A percentile compares a stretch with the other conserved stretches of the same genome.
Evolutionary conservation across 2,329 filamentous ascomycete genomes (phyloP).

Genomic region (Penicillium vulpinum): DNA sequence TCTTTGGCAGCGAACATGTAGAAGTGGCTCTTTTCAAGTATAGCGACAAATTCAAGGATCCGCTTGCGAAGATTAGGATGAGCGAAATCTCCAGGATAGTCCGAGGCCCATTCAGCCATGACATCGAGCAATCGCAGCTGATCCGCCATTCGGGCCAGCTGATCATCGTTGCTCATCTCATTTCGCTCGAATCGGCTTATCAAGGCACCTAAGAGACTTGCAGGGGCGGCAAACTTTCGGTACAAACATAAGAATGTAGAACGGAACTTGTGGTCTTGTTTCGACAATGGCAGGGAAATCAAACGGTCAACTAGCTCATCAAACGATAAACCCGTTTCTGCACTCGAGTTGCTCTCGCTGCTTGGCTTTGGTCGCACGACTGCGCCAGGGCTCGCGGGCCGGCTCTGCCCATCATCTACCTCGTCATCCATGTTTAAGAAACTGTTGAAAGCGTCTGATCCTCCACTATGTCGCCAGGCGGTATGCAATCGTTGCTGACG

Average conservation of each 20-base stretch:
- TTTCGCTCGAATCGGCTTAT: constrained; percentile 64
- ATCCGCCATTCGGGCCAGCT: constrained; percentile 73
- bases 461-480: constrained; percentile 42
- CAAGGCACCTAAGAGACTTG: constrained; percentile 74
- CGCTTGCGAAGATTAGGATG: constrained; percentile 69
- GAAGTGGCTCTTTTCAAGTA: constrained; percentile 74
- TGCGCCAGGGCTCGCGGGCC: constrained; percentile 30
- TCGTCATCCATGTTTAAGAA: constrained; percentile 48
- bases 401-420: constrained; percentile 31
- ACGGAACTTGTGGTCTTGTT: constrained; percentile 83
- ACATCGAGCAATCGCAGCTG: constrained; percentile 83
- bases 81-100: constrained; percentile 92
- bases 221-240: constrained; percentile 85
- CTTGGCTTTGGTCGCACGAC: constrained; percentile 34
- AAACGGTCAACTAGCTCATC: constrained; percentile 85
- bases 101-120: constrained; percentile 82
- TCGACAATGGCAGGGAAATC: constrained; percentile 76
- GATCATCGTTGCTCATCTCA: constrained; percentile 69
- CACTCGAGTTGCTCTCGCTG: constrained; percentile 32
- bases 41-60: constrained; percentile 72
- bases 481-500: constrained; percentile 37
- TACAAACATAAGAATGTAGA: constrained; percentile 91
- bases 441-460: constrained; percentile 44
- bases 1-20: constrained; percentile 84
- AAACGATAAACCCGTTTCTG: constrained; percentile 45